A percentile compares a stretch with the other conserved stretches of the same genome.
Conservation (phyloP, 495 filamentous ascomycete species). For the Xylaria sp. region DNA sequence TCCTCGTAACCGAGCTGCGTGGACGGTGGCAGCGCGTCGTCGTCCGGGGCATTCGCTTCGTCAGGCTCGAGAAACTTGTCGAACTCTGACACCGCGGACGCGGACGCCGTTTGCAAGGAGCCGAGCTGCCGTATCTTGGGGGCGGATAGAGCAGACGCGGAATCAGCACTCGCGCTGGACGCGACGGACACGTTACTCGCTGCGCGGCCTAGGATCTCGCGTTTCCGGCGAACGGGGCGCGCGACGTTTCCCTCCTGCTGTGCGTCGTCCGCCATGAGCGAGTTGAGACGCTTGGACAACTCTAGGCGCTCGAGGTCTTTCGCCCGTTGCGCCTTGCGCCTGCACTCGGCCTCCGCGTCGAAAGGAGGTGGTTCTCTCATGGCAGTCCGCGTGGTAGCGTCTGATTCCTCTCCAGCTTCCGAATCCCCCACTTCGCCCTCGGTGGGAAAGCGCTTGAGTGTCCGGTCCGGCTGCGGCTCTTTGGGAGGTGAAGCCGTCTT, state of each 20-base stretch:
- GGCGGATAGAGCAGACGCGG: slow-evolving; percentile 26
- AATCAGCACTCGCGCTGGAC: slow-evolving; percentile 40
- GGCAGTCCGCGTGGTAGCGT: slow-evolving; percentile 18
- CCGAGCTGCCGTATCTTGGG: slow-evolving; percentile 29
- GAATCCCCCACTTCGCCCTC: slow-evolving; percentile 54
- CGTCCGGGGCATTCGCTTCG: slow-evolving; percentile 23
- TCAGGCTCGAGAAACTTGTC: slow-evolving; percentile 29
- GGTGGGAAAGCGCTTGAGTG: slow-evolving; percentile 33
- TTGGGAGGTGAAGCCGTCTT: slow-evolving; percentile 36
- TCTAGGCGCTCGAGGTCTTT: slow-evolving; percentile 36
- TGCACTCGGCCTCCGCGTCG: slow-evolving; percentile 25
- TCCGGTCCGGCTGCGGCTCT: slow-evolving; percentile 27
- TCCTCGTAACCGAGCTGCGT: slow-evolving; percentile 59
- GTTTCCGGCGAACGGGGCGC: slow-evolving; percentile 44
- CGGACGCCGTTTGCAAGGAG: slow-evolving; percentile 1
- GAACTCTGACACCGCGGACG: slow-evolving; percentile 23
- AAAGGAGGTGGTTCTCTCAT: slow-evolving; percentile 34
- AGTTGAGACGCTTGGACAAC: slow-evolving; percentile 36
- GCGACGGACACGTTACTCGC: slow-evolving; percentile 57
- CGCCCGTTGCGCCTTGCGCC: slow-evolving; percentile 34
- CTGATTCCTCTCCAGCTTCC: slow-evolving; percentile 43
- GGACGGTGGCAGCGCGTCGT: slow-evolving; percentile 40
- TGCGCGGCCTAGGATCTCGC: slow-evolving; percentile 57
- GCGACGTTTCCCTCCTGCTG: slow-evolving; percentile 29
- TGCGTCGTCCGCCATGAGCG: slow-evolving; percentile 35